Base-by-base conservation (phyloP, 345 rosid genomes). In the Luvunga scandens region DNA sequence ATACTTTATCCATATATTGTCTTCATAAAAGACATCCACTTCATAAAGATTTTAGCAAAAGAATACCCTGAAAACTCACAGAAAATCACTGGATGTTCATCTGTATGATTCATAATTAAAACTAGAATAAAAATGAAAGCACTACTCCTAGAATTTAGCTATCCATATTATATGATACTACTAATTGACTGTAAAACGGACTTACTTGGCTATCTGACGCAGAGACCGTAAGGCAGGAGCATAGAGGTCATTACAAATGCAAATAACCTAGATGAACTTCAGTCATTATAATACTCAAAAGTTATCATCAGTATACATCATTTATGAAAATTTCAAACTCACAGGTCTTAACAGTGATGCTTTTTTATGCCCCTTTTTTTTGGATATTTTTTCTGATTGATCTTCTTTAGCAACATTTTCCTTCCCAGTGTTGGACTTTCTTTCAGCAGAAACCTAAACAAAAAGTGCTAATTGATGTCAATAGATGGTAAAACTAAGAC, bases 191-290 rank as follows among this genome's bases (percentile, higher is more conserved):
- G 31, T 62, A 55, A 60, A 66, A 63, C 63, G 27, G 65, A 86
- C 97, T 86, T 89, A 96, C 99, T 96, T 91, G 33, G 99, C 98
- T 80, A 96, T 85, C 80, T 94, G 97, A 71, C 99, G 97, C 79
- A 96, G 83, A 77, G 92, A 97, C 80, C 98, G 88, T 79, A 96
- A 86, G 69, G 91, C 98, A 79, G 97, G 97, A 42, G 93, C 92
- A 83, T 96, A 96, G 27, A 94, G 88, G 83, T 96, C 99, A 85
- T 96, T 96, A 76, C 99, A 94, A 82, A 92, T 90, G 84, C 96
- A 92, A 69, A 92, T 90, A 45, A 92, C 89, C 96, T 92, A 77
- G 80, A 81, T 19, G 77, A 45, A 77, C 24, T 69, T 33, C 71
- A 68, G 31, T 68, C 64, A 67, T 63, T 66, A 33, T 10, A 9